Base-by-base conservation (phyloP, 306 rosid species). In the Medicago lupulina region DNA sequence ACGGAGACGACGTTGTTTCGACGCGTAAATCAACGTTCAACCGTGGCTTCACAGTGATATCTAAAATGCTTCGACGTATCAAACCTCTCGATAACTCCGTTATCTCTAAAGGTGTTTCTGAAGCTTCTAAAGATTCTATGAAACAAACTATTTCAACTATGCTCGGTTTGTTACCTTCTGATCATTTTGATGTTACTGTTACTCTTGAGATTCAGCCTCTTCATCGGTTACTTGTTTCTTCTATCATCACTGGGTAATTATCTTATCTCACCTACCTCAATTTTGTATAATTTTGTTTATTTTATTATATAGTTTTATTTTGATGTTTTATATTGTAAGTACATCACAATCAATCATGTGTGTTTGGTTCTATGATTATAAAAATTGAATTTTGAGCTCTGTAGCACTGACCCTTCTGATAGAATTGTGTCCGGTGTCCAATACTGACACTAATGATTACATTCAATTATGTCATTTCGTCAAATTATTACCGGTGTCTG, bases 61-160 rank as follows among this genome's bases (percentile, higher is more conserved):
- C 98, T 2, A 88, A 87, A 82, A 86, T 96, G 96, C 89, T 96
- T 2, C 85, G 86, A 68, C 91, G 92, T 57, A 89, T 96, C 55
- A 91, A 96, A 23, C 99, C 97, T 13, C 84, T 96, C 49, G 98
- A 96, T 71, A 84, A 83, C 31, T 84, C 96, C 82, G 96, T 87
- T 46, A 89, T 96, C 74, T 89, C 98, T 50, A 85, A 90, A 71
- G 99, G 97, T 17, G 93, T 92, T 8, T 90, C 97, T 6, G 92
- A 89, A 49, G 63, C 88, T 4, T 91, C 99, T 8, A 87, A 78
- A 83, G 96, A 92, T 70, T 92, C 98, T 50, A 96, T 96, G 98
- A 95, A 92, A 81, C 92, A 92, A 77, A 96, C 99, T n/a, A 92
- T 96, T 62, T 96, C 98, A 16, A 86, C 96, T 8, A 96, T 92